Evolutionary conservation across 1,284 basidiomycete genomes (phyloP).

Genomic region (Ganoderma resinaceum): DNA sequence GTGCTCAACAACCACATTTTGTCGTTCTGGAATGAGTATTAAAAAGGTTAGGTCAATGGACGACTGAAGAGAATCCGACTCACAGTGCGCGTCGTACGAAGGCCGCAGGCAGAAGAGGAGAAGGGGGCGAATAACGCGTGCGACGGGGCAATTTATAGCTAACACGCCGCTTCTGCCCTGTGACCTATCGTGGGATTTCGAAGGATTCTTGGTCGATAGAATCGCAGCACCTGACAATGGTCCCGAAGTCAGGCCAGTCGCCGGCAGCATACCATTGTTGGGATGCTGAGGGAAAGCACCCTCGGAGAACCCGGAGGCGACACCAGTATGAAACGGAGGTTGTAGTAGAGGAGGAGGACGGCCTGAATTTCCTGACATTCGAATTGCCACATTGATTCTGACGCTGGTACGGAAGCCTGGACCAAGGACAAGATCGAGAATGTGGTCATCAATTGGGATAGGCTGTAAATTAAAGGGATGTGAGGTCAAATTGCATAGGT

Average conservation of each 20-base stretch:
- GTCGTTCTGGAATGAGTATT: background rate
- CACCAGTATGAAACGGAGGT: too few species aligned
- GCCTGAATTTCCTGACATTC: too few species aligned
- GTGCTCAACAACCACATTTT: conserved; percentile 11
- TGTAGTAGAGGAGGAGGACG: too few species aligned
- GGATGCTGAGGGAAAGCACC: too few species aligned
- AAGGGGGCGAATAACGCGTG: background rate
- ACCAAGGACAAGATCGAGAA: too few species aligned
- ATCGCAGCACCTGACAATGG: background rate
- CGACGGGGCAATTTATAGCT: background rate
- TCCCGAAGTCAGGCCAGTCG: background rate
- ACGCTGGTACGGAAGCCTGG: too few species aligned
- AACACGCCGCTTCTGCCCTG: background rate
- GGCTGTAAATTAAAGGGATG: too few species aligned
- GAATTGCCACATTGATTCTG: too few species aligned
- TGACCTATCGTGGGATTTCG: background rate
- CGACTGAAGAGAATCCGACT: background rate
- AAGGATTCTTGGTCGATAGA: background rate
- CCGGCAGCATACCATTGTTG: too few species aligned
- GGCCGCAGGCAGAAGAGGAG: background rate
- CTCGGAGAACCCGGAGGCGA: too few species aligned
- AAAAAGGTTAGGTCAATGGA: background rate
- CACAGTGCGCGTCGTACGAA: background rate
- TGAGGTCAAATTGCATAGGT: too few species aligned
- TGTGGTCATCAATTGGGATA: too few species aligned